A percentile compares a stretch with the other conserved stretches of the same genome.
These are phyloP conservation scores for Ceratocystis cacaofunesta DNA, from an alignment of 2,329 filamentous ascomycete species.

Conservation along the genomic window DNA sequence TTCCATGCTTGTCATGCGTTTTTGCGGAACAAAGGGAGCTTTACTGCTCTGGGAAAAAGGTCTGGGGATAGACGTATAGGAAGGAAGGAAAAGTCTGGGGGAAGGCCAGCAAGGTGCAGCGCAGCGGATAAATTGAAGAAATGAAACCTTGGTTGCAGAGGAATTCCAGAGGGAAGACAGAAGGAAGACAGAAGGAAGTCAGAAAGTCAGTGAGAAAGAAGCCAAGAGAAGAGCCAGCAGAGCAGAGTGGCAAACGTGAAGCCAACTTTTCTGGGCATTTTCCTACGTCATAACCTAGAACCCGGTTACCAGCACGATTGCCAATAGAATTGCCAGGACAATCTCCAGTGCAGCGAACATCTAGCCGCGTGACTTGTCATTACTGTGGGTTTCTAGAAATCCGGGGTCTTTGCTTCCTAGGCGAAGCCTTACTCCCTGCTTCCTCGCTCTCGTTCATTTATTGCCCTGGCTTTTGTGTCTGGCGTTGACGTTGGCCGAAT, in stretches of 20 bases:
- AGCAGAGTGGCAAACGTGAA: neutral
- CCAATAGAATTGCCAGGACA: too few species aligned
- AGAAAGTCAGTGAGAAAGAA: neutral
- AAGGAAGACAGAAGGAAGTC: neutral
- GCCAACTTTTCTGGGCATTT: neutral
- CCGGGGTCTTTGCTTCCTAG: neutral
- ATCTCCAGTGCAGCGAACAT: too few species aligned
- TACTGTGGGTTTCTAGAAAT: too few species aligned
- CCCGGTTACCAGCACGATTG: too few species aligned
- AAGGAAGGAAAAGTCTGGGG: neutral
- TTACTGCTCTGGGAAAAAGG: neutral
- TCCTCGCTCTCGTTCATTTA: neutral
- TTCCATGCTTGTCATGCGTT: neutral
- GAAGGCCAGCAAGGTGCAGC: neutral
- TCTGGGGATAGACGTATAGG: neutral
- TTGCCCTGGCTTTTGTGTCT: neutral
- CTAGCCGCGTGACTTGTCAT: too few species aligned
- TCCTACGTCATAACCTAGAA: too few species aligned
- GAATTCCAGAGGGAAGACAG: neutral
- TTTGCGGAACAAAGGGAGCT: slow-evolving; percentile 3
- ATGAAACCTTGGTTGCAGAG: neutral
- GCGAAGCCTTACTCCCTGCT: neutral
- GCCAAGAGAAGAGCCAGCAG: too few species aligned
- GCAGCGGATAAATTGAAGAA: neutral
- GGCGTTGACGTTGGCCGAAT: neutral